Evolutionary conservation across 148 eudicot species (phyloP), one percentile per base, ranked within the genome.

Genomic region (Amaranthus cruentus): DNA sequence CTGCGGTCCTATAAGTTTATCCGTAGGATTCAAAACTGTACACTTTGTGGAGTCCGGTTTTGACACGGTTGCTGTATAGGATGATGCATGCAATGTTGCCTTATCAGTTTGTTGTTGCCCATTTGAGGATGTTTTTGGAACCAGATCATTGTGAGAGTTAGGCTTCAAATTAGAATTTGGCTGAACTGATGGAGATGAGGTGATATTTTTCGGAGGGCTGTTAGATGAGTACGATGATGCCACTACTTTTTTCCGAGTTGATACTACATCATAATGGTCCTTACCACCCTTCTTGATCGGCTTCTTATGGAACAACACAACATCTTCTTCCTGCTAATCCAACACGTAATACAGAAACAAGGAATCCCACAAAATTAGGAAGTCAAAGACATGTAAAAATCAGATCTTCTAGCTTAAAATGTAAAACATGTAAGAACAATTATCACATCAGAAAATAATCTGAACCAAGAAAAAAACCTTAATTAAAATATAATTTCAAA

Each of bases 1-100:
- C 61, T 86, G 89, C 70, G 80, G 93, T 46, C 71, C 86, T 11
- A 80, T 48, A 60, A 78, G 61, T 73, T 87, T 90, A 55, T 86
- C 90, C 2, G 84, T 51, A 43, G 81, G 87, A 75, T 83, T 88
- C 49, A 76, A 78, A 53, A 76, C 50, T n/a, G 83, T 62, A 61
- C 75, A 46, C 67, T 70, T 91, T 9, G 77, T 71, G 15, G 81
- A 64, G 69, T 80, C 83, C 59, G 85, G 69, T 75, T 78, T 83
- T 6, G 75, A 75, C 15, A 66, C 58, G 62, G 51, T 74, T 51
- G 75, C 56, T 77, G 79, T 62, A 56, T 81, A 86, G 64, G 86
- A 61, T 47, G 83, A 75, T 49, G 64, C 42, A 14, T 62, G 13
- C n/a, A 73, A 73, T 13, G 72, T 71, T 46, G 85, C 69, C 66